Evolutionary conservation across 2,329 filamentous ascomycete species (phyloP).

Genomic region (Ophioceras dolichostomum): DNA sequence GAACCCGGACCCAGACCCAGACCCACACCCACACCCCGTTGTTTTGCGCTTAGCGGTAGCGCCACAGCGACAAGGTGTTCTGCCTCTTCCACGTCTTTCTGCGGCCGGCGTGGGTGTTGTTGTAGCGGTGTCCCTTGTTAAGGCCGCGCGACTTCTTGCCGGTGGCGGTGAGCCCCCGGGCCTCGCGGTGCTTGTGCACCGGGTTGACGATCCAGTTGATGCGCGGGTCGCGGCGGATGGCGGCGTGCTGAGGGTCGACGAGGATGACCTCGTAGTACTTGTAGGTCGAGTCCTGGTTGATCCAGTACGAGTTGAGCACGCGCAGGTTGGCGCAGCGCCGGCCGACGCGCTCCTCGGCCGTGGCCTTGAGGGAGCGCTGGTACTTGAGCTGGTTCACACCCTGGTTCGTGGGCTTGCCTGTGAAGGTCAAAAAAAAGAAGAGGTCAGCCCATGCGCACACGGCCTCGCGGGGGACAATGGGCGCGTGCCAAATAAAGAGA

Average conservation of each 20-base stretch:
- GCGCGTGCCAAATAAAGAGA: too few species aligned
- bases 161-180: slow-evolving; percentile 90
- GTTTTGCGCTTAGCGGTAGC: slow-evolving; percentile 82
- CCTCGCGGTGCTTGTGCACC: slow-evolving; percentile 99
- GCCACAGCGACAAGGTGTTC: slow-evolving; percentile 98
- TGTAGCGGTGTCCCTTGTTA: slow-evolving; percentile 98
- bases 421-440: slow-evolving; percentile 8
- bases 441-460: background rate
- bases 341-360: slow-evolving; percentile 99
- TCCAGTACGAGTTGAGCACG: slow-evolving; percentile 99
- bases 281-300: slow-evolving; percentile 99
- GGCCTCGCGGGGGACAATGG: background rate
- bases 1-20: too few species aligned
- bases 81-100: slow-evolving; percentile 99
- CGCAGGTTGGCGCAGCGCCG: slow-evolving; percentile 98
- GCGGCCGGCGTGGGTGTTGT: slow-evolving; percentile 92
- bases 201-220: slow-evolving; percentile 99
- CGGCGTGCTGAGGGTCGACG: slow-evolving; percentile 99
- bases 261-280: slow-evolving; percentile 99
- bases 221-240: slow-evolving; percentile 95
- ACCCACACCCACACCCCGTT: too few species aligned
- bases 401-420: slow-evolving; percentile 99
- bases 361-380: slow-evolving; percentile 96
- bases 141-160: slow-evolving; percentile 99
- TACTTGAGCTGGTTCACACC: slow-evolving; percentile 99